These are phyloP conservation scores for Botryotinia convoluta DNA, from an alignment of 2,329 filamentous ascomycete species.

Conservation along the genomic window DNA sequence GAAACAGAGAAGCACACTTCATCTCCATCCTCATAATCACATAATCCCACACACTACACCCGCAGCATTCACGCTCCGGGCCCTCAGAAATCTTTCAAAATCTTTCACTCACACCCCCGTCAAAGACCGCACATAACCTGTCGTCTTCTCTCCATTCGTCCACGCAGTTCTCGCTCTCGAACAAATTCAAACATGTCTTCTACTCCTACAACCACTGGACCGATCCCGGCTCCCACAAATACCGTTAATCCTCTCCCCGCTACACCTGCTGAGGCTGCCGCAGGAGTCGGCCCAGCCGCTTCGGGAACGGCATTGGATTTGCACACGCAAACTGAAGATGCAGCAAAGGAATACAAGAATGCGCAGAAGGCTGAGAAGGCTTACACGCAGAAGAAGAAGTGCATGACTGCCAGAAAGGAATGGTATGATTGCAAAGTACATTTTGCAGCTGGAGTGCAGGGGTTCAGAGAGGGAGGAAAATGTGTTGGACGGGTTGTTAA, in stretches of 20 bases:
- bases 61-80: background rate
- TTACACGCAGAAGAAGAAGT: conserved; percentile 4
- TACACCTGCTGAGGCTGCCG: conserved; percentile 9
- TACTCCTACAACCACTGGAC: background rate
- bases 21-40: conserved; percentile 5
- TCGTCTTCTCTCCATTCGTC: conserved; percentile 8
- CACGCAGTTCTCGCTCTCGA: background rate
- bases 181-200: conserved; percentile 16
- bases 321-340: conserved; percentile 6
- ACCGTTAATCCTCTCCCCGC: conserved; percentile 17
- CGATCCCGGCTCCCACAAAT: conserved; percentile 12
- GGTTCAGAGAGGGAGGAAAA: conserved; percentile 10
- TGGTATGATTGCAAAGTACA: conserved; percentile 11
- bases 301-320: conserved; percentile 5
- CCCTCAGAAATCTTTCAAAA: conserved; percentile 1
- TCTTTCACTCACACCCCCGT: conserved; percentile 18
- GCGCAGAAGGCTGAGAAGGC: background rate
- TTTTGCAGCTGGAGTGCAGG: conserved; percentile 6
- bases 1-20: background rate
- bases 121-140: conserved; percentile 12
- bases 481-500: conserved; percentile 9
- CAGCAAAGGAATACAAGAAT: background rate
- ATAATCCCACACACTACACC: conserved; percentile 2
- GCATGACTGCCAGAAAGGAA: conserved; percentile 11
- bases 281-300: background rate